These are phyloP conservation scores for Penicillium dipodomyicola DNA, from an alignment of 495 filamentous ascomycete species.

Conservation along the genomic window DNA sequence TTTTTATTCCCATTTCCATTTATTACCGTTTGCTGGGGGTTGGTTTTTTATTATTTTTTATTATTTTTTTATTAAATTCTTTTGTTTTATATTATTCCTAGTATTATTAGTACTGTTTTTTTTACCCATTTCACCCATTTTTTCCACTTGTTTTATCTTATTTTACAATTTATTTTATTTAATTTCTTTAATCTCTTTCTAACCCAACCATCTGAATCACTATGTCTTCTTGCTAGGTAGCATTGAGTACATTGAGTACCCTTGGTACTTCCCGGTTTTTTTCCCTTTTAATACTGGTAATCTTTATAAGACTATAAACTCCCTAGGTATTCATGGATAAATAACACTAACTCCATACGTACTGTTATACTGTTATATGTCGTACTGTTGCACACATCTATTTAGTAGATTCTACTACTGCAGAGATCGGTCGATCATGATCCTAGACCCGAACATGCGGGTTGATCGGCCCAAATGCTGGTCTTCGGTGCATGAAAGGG, in stretches of 20 bases:
- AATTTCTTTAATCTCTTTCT: conserved; percentile 14
- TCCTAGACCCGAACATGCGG: conserved; percentile 21
- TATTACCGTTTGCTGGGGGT: conserved; percentile 28
- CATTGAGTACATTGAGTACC: background rate
- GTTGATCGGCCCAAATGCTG: conserved; percentile 30
- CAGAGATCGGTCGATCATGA: conserved; percentile 18
- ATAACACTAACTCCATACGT: too few relatives aligned
- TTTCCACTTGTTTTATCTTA: background rate
- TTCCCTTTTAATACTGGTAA: background rate
- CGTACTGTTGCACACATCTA: too few relatives aligned
- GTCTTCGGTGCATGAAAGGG: conserved; percentile 23
- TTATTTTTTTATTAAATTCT: conserved; percentile 11
- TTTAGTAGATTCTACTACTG: background rate
- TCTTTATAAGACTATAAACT: too few relatives aligned
- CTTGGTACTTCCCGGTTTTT: background rate
- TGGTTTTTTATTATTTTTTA: conserved; percentile 14
- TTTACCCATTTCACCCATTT: background rate
- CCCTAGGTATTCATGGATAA: too few relatives aligned
- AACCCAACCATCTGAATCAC: conserved; percentile 4
- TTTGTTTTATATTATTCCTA: conserved; percentile 1
- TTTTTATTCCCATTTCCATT: conserved; percentile 17
- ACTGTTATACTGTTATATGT: too few relatives aligned
- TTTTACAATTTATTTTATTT: conserved; percentile 8
- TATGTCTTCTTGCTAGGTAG: background rate
- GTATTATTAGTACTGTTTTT: background rate